phyloP scores from a whole-genome alignment of 23 red algal species.

The Gracilaria gracilis region DNA sequence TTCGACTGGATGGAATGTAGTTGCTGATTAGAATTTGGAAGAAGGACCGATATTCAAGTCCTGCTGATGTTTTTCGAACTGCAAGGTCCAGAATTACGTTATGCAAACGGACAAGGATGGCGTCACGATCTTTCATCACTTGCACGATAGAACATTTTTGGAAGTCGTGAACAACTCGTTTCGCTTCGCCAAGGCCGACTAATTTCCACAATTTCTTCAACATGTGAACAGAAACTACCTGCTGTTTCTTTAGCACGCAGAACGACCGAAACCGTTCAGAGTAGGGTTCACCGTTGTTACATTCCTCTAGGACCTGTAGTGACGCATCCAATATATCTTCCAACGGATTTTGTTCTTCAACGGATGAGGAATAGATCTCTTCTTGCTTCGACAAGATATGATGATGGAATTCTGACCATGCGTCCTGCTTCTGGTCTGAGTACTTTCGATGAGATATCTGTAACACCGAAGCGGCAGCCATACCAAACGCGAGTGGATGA shows the following conservation, averaged over 20 bases:
- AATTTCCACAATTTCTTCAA: background rate
- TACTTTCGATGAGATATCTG: background rate
- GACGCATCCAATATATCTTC: background rate
- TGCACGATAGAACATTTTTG: no score
- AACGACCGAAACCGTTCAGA: background rate
- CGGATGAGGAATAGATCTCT: background rate
- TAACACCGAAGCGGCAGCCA: background rate
- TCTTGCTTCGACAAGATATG: conserved; percentile 1
- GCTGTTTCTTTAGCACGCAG: conserved; percentile 8
- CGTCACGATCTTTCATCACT: no score
- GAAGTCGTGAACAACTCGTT: no score
- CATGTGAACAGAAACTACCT: background rate
- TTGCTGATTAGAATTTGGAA: no score
- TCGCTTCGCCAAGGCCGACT: no score
- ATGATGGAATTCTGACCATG: background rate
- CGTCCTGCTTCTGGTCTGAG: background rate
- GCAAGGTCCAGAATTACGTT: no score
- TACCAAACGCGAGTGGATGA: background rate
- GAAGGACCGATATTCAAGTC: no score
- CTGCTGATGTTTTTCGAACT: no score
- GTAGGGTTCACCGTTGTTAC: background rate
- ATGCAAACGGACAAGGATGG: no score
- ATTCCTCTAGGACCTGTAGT: background rate
- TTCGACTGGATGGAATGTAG: background rate
- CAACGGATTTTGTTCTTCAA: background rate